A percentile compares a stretch with the other conserved stretches of the same genome.
These are phyloP conservation scores for Tylopilus plumbeoviolaceoides DNA, from an alignment of 768 basidiomycete genomes.

Conservation along the genomic window DNA sequence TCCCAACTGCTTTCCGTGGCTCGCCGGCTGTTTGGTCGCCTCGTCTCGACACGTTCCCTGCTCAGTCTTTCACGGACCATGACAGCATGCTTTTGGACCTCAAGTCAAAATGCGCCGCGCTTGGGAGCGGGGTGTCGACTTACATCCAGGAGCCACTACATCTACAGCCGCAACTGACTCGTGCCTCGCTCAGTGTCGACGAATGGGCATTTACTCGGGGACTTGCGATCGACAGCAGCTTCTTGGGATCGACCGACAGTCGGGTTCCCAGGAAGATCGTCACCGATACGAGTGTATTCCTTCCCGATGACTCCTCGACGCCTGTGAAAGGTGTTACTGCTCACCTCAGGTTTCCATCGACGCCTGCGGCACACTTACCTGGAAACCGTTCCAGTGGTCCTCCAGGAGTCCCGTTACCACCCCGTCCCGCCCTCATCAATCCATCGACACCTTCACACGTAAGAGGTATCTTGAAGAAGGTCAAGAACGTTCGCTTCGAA, in stretches of 20 bases:
- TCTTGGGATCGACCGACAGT: constrained; percentile 5
- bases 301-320: constrained; percentile 13
- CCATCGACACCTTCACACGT: constrained; percentile 28
- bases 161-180: not conserved
- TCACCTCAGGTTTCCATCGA: not conserved
- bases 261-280: not conserved
- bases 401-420: constrained; percentile 20
- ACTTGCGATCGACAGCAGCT: constrained; percentile 20
- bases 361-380: constrained; percentile 4
- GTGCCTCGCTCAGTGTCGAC: constrained; percentile 23
- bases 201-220: constrained; percentile 37
- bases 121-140: constrained; percentile 15
- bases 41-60: constrained; percentile 15
- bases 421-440: constrained; percentile 21
- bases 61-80: constrained; percentile 28
- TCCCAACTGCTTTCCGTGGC: constrained; percentile 41
- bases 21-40: constrained; percentile 33
- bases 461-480: constrained; percentile 38
- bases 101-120: constrained; percentile 29
- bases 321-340: constrained; percentile 2
- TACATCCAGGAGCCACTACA: constrained; percentile 5
- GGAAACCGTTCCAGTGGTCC: constrained; percentile 9
- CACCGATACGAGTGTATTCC: constrained; percentile 8
- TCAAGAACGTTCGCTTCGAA: constrained; percentile 38
- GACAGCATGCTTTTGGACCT: constrained; percentile 36